Conservation (phyloP, 306 rosid species). For the Spatholobus suberectus region DNA sequence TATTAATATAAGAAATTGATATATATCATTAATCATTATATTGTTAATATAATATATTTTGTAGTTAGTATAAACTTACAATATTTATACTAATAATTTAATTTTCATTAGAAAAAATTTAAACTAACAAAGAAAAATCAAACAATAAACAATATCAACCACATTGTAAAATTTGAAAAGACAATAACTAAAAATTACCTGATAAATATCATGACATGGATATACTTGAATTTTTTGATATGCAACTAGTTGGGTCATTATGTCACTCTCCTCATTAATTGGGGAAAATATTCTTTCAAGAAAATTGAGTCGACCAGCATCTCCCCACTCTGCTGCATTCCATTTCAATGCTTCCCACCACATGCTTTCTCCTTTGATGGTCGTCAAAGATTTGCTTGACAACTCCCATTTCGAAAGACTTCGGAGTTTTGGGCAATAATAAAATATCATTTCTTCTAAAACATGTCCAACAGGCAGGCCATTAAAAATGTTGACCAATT, state of each 20-base stretch:
- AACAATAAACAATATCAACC: no score
- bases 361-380: constrained; percentile 22
- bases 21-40: no score
- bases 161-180: no score
- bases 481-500: constrained; percentile 23
- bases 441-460: constrained; percentile 22
- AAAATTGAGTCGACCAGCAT: background rate
- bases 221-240: background rate
- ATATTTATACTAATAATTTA: no score
- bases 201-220: no score
- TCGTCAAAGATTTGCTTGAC: background rate
- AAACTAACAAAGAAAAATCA: no score
- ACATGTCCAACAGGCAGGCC: background rate
- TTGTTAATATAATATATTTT: no score
- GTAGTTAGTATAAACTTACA: no score
- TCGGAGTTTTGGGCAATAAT: constrained; percentile 32
- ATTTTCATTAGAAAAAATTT: no score
- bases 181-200: no score
- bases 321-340: constrained; percentile 15
- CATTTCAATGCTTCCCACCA: constrained; percentile 39
- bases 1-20: no score
- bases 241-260: background rate
- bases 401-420: background rate
- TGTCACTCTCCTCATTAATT: background rate
- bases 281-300: constrained; percentile 2